Evolutionary conservation across 441 rosid genomes (phyloP).

Genomic region (Pelargonium cotyledonis): DNA sequence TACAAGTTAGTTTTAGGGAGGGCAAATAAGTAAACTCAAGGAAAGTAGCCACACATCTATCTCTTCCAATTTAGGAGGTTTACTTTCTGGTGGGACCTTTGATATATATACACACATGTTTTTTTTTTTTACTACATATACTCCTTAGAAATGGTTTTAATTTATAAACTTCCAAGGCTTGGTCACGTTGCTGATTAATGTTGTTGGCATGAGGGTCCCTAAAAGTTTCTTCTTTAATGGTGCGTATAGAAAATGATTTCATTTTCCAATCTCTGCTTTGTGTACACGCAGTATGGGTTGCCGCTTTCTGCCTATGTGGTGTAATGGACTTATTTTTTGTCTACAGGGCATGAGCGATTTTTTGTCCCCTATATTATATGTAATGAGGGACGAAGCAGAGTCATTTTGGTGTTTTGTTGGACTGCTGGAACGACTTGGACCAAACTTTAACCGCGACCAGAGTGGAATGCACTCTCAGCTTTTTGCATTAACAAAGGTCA

Average conservation of each 20-base stretch:
- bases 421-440: constrained; percentile 91
- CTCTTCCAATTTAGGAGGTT: neutral
- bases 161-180: neutral
- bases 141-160: neutral
- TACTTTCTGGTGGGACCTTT: neutral
- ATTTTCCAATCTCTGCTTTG: constrained; percentile 3
- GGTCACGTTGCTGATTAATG: neutral
- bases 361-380: constrained; percentile 83
- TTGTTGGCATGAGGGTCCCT: neutral
- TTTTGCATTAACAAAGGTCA: constrained; percentile 89
- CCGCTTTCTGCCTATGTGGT: neutral
- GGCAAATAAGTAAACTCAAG: neutral
- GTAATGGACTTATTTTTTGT: neutral
- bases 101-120: neutral
- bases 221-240: neutral
- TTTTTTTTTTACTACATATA: too few species aligned
- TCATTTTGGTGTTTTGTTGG: constrained; percentile 97
- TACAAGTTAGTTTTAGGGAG: neutral
- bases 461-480: constrained; percentile 98
- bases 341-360: constrained; percentile 96
- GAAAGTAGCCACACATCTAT: neutral
- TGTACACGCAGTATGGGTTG: neutral
- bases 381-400: constrained; percentile 84
- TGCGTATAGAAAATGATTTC: neutral
- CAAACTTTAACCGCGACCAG: constrained; percentile 96